Evolutionary conservation across 371 early-diverging fungal genomes (phyloP).

Genomic region (Entomophthora muscae): DNA sequence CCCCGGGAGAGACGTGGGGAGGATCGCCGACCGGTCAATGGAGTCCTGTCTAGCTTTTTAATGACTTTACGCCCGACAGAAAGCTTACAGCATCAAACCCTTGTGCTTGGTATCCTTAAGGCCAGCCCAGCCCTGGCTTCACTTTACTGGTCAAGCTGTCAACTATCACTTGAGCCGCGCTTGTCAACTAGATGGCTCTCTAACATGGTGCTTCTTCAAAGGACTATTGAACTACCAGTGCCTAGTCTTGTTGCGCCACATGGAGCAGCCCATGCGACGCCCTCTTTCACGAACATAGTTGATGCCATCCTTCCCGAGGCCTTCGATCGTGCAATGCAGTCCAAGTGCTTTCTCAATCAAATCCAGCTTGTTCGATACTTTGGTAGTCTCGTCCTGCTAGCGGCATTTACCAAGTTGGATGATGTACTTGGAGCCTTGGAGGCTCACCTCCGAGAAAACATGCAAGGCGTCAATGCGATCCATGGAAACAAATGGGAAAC

Average conservation of each 20-base stretch:
- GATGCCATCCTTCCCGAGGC: constrained; percentile 52
- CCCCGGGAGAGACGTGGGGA: constrained; percentile 22
- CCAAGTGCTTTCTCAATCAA: constrained; percentile 46
- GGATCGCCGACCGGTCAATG: constrained; percentile 27
- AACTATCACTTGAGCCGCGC: constrained; percentile 59
- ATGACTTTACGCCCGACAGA: constrained; percentile 40
- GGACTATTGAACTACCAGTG: constrained; percentile 43
- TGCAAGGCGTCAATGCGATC: not conserved
- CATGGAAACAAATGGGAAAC: not conserved
- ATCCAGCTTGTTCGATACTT: constrained; percentile 44
- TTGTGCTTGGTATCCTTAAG: constrained; percentile 37
- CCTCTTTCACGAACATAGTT: constrained; percentile 27
- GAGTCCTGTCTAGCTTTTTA: constrained; percentile 36
- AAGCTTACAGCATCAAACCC: constrained; percentile 41
- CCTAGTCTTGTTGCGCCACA: constrained; percentile 34
- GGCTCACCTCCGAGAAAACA: not conserved
- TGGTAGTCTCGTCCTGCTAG: not conserved
- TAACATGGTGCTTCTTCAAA: constrained; percentile 50
- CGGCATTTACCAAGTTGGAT: not conserved
- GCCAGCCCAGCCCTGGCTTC: constrained; percentile 64
- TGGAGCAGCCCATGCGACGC: constrained; percentile 30
- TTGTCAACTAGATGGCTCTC: constrained; percentile 53
- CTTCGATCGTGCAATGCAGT: constrained; percentile 30
- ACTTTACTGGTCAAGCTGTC: constrained; percentile 30
- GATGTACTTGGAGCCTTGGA: not conserved